Percentiles rank a stretch among this genome's conserved stretches.
Evolutionary conservation across 2,329 filamentous ascomycete species (phyloP).

Genomic region (Xylariaceae sp.): DNA sequence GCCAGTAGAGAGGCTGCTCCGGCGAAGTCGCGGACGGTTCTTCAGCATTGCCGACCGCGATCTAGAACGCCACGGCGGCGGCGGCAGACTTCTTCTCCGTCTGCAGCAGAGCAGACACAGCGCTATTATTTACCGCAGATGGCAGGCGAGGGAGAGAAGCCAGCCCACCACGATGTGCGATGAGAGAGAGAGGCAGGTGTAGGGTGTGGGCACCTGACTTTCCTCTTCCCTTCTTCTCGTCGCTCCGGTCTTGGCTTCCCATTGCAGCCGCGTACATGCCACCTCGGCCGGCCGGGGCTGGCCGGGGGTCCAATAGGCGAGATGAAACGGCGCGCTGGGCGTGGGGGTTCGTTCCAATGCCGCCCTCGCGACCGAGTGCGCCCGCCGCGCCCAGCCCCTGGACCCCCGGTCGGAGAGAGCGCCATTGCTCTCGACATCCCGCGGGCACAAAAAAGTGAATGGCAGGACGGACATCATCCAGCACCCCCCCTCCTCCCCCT

Average conservation of each 20-base stretch:
- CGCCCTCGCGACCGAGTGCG: no score
- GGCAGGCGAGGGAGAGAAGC: not conserved
- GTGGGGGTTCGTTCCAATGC: constrained; percentile 14
- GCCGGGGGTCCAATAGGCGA: constrained; percentile 15
- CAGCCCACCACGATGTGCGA: not conserved
- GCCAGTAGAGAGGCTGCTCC: no score
- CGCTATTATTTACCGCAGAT: constrained; percentile 15
- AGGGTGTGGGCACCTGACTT: no score
- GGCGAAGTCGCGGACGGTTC: no score
- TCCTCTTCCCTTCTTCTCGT: not conserved
- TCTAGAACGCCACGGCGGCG: constrained; percentile 14
- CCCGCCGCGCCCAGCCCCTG: no score
- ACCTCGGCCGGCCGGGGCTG: constrained; percentile 6
- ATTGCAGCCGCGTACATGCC: constrained; percentile 13
- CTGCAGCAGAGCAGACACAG: constrained; percentile 13
- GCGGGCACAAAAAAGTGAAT: no score
- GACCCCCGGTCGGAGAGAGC: no score
- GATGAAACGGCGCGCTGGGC: constrained; percentile 13
- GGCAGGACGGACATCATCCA: no score
- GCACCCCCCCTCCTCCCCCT: no score
- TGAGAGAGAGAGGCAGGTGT: no score
- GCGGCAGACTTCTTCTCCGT: constrained; percentile 9
- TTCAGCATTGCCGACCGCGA: constrained; percentile 3
- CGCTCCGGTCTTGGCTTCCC: constrained; percentile 14
- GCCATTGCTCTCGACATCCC: no score